Percentiles rank a stretch among this genome's conserved stretches.
phyloP scores from a whole-genome alignment of 768 basidiomycete genomes.

The Mycena olivaceomarginata region DNA sequence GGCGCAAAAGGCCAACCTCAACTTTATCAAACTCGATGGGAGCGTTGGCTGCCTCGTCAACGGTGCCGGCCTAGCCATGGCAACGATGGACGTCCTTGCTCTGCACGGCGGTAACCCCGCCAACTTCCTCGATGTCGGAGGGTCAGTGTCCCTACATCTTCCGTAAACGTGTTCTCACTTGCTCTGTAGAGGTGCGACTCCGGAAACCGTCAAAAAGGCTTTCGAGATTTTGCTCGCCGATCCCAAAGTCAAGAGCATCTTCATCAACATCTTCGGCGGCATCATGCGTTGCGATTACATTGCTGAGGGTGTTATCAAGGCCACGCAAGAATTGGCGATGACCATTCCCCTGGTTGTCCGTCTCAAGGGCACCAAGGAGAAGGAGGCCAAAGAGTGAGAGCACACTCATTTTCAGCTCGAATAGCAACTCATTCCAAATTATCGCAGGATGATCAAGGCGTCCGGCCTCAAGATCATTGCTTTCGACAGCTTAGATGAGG shows the following conservation, averaged over 20 bases:
- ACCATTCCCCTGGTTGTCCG: conserved; percentile 94
- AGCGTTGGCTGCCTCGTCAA: conserved; percentile 98
- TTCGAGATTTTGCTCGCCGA: conserved; percentile 96
- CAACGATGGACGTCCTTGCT: conserved; percentile 99
- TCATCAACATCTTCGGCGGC: conserved; percentile 98
- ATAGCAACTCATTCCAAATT: conserved; percentile 41
- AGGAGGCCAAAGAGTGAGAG: conserved; percentile 94
- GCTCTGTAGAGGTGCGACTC: conserved; percentile 89
- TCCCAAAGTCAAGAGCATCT: conserved; percentile 97
- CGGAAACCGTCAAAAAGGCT: conserved; percentile 99
- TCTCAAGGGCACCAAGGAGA: conserved; percentile 97
- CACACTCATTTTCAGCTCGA: background rate
- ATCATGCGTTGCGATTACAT: conserved; percentile 99
- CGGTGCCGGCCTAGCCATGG: conserved; percentile 99
- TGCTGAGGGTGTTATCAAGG: conserved; percentile 98
- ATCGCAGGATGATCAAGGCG: conserved; percentile 89
- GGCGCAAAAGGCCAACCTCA: conserved; percentile 96
- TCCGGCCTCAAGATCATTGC: conserved; percentile 96
- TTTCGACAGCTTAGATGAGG: conserved; percentile 95
- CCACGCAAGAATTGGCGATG: conserved; percentile 92
- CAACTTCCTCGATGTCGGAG: conserved; percentile 99
- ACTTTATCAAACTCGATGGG: conserved; percentile 99
- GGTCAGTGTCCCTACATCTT: conserved; percentile 64
- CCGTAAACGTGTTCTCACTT: conserved; percentile 25
- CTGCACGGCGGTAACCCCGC: conserved; percentile 97